phyloP scores from a whole-genome alignment of 2,329 filamentous ascomycete species.

The Monosporascus sp. region DNA sequence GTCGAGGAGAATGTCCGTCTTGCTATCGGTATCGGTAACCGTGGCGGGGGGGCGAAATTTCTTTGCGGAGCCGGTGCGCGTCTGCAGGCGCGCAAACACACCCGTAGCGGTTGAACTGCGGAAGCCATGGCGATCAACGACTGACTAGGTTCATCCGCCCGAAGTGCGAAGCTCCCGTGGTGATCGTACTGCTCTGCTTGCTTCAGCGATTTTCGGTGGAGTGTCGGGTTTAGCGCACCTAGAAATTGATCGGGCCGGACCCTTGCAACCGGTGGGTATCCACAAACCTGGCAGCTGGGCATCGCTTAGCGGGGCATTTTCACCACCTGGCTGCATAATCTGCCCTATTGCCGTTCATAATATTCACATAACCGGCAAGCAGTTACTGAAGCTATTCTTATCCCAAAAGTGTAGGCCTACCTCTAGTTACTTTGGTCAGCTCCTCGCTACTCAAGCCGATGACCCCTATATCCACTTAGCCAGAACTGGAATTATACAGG shows the following conservation, averaged over 20 bases:
- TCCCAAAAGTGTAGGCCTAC: too few relatives aligned
- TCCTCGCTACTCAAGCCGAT: too few relatives aligned
- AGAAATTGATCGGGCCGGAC: neutral
- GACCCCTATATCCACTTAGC: too few relatives aligned
- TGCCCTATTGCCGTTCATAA: too few relatives aligned
- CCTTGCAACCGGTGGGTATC: neutral
- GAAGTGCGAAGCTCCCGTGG: constrained; percentile 3
- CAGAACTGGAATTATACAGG: too few relatives aligned
- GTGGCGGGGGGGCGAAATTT: constrained; percentile 7
- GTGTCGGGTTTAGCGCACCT: neutral
- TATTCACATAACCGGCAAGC: too few relatives aligned
- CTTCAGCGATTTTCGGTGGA: constrained; percentile 4
- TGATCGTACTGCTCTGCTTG: constrained; percentile 4
- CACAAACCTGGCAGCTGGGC: too few relatives aligned
- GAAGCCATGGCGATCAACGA: constrained; percentile 33
- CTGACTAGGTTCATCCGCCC: constrained; percentile 4
- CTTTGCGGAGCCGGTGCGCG: constrained; percentile 12
- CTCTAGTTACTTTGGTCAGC: too few relatives aligned
- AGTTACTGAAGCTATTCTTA: too few relatives aligned
- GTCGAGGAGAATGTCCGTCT: constrained; percentile 25
- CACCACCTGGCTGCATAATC: too few relatives aligned
- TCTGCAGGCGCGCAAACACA: constrained; percentile 32
- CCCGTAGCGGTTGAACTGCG: constrained; percentile 34
- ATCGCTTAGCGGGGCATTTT: too few relatives aligned
- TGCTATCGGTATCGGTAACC: constrained; percentile 14